Evolutionary conservation across 495 filamentous ascomycete genomes (phyloP), one percentile per base, ranked within the genome.

Genomic region (Neohortaea acidophila): DNA sequence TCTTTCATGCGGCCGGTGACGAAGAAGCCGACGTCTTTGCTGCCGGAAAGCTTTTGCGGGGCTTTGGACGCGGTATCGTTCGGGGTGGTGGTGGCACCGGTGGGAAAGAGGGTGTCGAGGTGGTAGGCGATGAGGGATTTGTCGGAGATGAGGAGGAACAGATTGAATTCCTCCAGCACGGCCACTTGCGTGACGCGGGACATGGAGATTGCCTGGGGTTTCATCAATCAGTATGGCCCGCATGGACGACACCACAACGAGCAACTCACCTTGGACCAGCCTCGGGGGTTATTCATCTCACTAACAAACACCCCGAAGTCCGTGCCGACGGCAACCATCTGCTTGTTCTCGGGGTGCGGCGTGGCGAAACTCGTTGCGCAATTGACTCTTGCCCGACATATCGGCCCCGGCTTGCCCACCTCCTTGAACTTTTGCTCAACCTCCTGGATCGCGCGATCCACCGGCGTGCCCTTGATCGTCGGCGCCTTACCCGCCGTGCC

Each of bases 1-100:
- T 97, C 91, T 63, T 97, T 97, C 85, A 96, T 94, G 36, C 80
- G 72, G 10, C 85, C 89, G 2, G 82, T 84, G 4, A 84, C 83
- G 57, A 96, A 96, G 68, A 96, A 96, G 22, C 85, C 77, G 11
- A 97, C 85, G 59, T 96, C 89, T 41, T 84, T 77, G 38, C 68
- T 67, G 14, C 81, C 81, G 29, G 84, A 91, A 21, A 97, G 64
- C 48, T 91, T 86, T 54, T 94, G 87, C 1, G 91, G 89, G 3
- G 87, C 84, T 36, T 76, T 71, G 15, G 80, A 72, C 11, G 11
- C 21, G 32, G 32, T 11, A 14, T 6, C 11, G 32, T 29, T 21
- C 26, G 75, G 68, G 3, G 68, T 57, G 33, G 70, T 69, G 36
- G 69, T 70, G 34, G 77, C 77, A 29, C 73, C 79, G 4, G 72